Evolutionary conservation across 179 eudicot genomes (phyloP).

Genomic region (Camellia oleifera): DNA sequence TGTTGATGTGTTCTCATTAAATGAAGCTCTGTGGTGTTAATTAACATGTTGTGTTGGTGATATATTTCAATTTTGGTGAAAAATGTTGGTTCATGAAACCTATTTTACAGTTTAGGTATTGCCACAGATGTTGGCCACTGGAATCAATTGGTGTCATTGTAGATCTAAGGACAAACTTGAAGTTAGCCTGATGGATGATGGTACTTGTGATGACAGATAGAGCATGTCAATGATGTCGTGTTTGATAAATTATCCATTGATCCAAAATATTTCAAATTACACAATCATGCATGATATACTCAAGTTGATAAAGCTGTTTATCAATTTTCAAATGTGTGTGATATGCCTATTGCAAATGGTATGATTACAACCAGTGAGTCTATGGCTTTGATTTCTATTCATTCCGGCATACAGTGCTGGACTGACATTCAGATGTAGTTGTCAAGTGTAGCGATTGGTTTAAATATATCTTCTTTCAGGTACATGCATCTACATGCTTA

Average conservation of each 20-base stretch:
- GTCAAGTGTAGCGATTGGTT: slow-evolving; percentile 1
- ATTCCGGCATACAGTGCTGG: slow-evolving; percentile 2
- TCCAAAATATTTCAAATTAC: not conserved
- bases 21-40: not conserved
- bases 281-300: not conserved
- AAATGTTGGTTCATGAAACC: too few relatives aligned
- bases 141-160: not conserved
- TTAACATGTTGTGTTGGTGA: not conserved
- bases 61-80: not conserved
- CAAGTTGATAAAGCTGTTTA: not conserved
- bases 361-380: not conserved
- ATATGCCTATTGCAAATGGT: not conserved
- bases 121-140: not conserved
- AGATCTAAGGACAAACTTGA: not conserved
- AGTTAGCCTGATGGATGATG: not conserved
- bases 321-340: not conserved
- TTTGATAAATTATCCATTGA: not conserved
- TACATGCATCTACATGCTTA: slow-evolving; percentile 78
- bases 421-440: not conserved
- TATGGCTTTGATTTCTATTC: not conserved
- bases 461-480: slow-evolving; percentile 39
- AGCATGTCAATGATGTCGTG: not conserved
- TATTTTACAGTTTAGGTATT: not conserved
- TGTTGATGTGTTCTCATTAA: not conserved
- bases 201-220: not conserved